Conservation (phyloP, 805 yeast genomes). For the Wickerhamomyces strasburgensis region DNA sequence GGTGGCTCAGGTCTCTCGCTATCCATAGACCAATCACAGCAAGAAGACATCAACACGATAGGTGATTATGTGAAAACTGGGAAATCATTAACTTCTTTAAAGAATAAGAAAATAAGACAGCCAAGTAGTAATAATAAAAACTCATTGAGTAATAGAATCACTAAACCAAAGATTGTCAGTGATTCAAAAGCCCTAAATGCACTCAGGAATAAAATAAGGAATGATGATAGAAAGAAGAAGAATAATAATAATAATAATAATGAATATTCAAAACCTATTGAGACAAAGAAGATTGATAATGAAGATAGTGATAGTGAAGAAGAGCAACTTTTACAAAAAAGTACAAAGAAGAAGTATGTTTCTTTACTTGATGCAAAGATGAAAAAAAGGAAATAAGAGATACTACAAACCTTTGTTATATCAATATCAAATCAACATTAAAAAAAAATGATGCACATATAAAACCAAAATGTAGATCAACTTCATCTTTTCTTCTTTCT, state of each 20-base stretch:
- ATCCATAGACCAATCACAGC: background rate
- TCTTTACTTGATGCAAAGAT: constrained; percentile 20
- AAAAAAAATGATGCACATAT: background rate
- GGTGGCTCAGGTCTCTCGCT: constrained; percentile 21
- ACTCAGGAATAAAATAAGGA: constrained; percentile 21
- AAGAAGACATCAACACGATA: constrained; percentile 17
- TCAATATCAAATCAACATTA: too few species aligned
- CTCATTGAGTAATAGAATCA: background rate
- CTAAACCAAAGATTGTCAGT: constrained; percentile 3
- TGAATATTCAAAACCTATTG: background rate
- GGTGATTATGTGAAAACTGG: constrained; percentile 25
- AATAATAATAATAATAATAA: background rate
- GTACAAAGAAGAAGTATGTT: constrained; percentile 19
- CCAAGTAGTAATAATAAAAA: background rate
- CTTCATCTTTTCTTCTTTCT: constrained; percentile 9
- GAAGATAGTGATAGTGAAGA: constrained; percentile 21
- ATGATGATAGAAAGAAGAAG: constrained; percentile 7
- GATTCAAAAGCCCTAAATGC: constrained; percentile 23
- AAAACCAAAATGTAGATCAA: constrained; percentile 2
- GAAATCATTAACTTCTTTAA: constrained; percentile 15
- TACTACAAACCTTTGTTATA: too few species aligned
- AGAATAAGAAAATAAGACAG: constrained; percentile 10
- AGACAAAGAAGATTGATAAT: constrained; percentile 2
- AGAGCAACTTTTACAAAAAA: constrained; percentile 13
- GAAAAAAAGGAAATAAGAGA: constrained; percentile 14